phyloP scores from a whole-genome alignment of 2,329 filamentous ascomycete genomes.

The Diaporthe ampelina region DNA sequence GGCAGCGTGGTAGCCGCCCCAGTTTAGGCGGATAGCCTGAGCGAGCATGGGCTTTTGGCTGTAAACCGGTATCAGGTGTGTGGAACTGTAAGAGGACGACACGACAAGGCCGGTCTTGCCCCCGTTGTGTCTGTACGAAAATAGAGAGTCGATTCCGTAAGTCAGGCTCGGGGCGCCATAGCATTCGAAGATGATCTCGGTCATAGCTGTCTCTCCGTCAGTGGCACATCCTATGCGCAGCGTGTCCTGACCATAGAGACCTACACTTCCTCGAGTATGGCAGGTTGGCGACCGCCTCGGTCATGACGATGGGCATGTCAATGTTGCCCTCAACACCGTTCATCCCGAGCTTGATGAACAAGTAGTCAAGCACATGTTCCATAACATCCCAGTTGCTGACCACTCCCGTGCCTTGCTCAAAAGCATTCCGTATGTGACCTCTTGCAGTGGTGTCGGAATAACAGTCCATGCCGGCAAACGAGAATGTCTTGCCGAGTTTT shows the following conservation, averaged over 20 bases:
- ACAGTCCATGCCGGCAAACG: constrained; percentile 92
- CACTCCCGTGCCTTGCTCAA: constrained; percentile 90
- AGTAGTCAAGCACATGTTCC: constrained; percentile 94
- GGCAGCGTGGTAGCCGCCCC: constrained; percentile 90
- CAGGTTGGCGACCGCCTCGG: constrained; percentile 92
- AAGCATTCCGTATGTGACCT: constrained; percentile 90
- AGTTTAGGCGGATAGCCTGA: constrained; percentile 91
- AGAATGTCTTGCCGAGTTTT: constrained; percentile 91
- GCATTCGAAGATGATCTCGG: constrained; percentile 96
- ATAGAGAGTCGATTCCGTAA: constrained; percentile 96
- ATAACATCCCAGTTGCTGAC: constrained; percentile 98
- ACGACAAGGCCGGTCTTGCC: constrained; percentile 90
- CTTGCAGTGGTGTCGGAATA: constrained; percentile 94
- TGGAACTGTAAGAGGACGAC: constrained; percentile 93
- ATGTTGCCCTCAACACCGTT: constrained; percentile 81
- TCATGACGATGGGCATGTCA: constrained; percentile 92
- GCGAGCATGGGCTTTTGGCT: constrained; percentile 86
- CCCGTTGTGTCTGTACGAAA: constrained; percentile 94
- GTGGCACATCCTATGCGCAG: constrained; percentile 33
- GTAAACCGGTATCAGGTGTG: constrained; percentile 94
- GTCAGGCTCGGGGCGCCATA: constrained; percentile 91
- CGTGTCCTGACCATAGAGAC: constrained; percentile 50
- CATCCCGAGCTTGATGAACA: constrained; percentile 93
- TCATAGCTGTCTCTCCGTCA: constrained; percentile 79
- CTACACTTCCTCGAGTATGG: constrained; percentile 89